Base-by-base conservation (phyloP, 2,329 filamentous ascomycete genomes). In the Aspergillus viridinutans region DNA sequence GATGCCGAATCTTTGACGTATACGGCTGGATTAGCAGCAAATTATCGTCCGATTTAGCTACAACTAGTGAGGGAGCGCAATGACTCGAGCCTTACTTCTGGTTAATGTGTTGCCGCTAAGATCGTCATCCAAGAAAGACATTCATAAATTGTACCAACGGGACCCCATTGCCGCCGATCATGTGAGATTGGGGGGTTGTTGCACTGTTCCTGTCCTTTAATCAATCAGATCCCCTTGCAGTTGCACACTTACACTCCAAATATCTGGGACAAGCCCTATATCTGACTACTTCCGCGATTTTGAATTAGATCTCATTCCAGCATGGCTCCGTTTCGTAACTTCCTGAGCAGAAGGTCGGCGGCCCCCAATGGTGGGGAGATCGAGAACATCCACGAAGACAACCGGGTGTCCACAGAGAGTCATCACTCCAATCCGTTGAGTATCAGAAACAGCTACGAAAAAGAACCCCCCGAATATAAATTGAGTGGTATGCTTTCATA, bases 381-480 rank as follows among this genome's bases (percentile, higher is more conserved):
- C 52, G 63, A 66, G 54, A 69, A 71, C 61, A 74, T 73, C 60
- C 83, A 86, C 66, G 86, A 88, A 67, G 84, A 82, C 65, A 67
- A 74, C 58, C 79, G 75, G 52, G 75, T 81, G 42, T 72, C 72
- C 50, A 65, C 71, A 26, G 72, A 78, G 23, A 78, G 78, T 62
- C 74, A 55, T 72, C 80, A 60, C 25, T 77, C 80, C 43, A 66
- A 64, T 54, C 72, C 74, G 32, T 65, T 89, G 69, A 87, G 83
- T 68, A 81, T 88, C 55, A 81, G 81, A 63, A 85, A 82, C 69
- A 80, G 79, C 66, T 82, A 76, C 67, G 84, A 85, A 70, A 87
- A 89, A 63, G 86, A 89, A 64, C 87, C 81, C 38, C 85, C 84
- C 62, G 88, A 90, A 72, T 91, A 90, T 77, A 90, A 91, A 76